Base-by-base conservation (phyloP, 108 stramenopile genomes). In the Schizochytrium sp. region DNA sequence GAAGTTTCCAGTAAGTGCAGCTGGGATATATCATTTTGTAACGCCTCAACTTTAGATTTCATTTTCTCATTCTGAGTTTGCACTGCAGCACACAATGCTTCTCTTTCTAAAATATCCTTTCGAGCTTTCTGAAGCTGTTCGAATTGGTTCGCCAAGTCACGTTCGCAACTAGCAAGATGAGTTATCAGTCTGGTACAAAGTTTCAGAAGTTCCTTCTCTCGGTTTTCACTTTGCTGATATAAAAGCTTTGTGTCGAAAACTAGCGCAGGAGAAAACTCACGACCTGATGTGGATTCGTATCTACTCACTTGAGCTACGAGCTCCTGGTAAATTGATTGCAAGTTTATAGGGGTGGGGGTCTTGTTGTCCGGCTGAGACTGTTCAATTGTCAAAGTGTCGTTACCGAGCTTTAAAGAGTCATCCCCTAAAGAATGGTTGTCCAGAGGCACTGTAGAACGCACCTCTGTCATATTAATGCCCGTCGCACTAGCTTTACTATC, bases 201-300 rank as follows among this genome's bases (percentile, higher is more conserved):
- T 50, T 83, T 83, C 50, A 83, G n/a, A n/a, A 83, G 76, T 5
- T 55, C 76, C 47, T 55, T 83, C 64, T 69, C 64, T 10, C 64
- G 64, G 59, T 60, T 60, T 28, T 28, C 28, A 28, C 28, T 28
- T 28, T 28, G 28, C 28, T 28, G 28, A 28, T 28, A 28, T 28
- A 28, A 0, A 28, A 28, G 28, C 28, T 28, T 28, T 28, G 28
- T 28, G 28, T 28, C 28, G 28, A 28, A 28, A 28, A 28, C 28
- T 28, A 28, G 28, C 28, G 28, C 28, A 28, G 28, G 28, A 28
- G 28, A 28, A 28, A 28, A 28, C 40, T 41, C 72, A 8, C 76
- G 47, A 13, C 76, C 76, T 5, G 76, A 55, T 49, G 76, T 53
- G 5, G 47, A 13, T 53, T 83, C 76, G 76, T 83, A 83, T 17